Base-by-base conservation (phyloP, 75 land plant species). In the Cunninghamia lanceolata region DNA sequence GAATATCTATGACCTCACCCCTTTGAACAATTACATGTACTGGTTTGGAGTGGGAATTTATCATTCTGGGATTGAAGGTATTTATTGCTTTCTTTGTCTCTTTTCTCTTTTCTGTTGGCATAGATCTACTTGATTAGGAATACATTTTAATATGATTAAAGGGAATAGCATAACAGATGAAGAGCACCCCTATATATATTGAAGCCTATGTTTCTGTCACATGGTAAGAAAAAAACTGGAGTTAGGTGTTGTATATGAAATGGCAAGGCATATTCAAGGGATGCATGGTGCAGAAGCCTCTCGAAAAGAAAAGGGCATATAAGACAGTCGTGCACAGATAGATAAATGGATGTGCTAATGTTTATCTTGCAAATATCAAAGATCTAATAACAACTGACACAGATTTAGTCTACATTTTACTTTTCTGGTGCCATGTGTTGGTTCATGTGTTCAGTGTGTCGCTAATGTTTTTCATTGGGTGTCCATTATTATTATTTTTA, bases 21-120 rank as follows among this genome's bases (percentile, higher is more conserved):
- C 93, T 36, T 68, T 97, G 79, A 97, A 97, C 81, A 86, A 90
- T 47, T 97, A 97, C 84, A 86, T 92, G 77, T 92, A 91, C 88
- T 95, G 97, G 97, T 88, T 94, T 34, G 99, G 99, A 4, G 84
- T 97, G 36, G 96, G 97, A 16, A 94, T 97, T 74, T 97, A 91
- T 85, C 99, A 97, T 85, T 97, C 97, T 5, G 97, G 98, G 2
- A 92, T 97, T 46, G 97, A 95, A 91, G 94, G 94, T 97, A 50
- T 28, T 50, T 63, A 28, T 0, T 53, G 90, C 77, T 50, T 83
- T 86, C 36, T 40, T 11, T 2, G 52, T 19, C 21, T 39, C 30
- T 40, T n/a, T n/a, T 82, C 28, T 25, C 5, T 82, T 21, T 43
- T 82, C 30, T 35, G 45, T 82, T 82, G 7, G 34, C 25, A 43